Conservation (phyloP, 1,139 yeast genomes). For the Candida buenavistaensis region DNA sequence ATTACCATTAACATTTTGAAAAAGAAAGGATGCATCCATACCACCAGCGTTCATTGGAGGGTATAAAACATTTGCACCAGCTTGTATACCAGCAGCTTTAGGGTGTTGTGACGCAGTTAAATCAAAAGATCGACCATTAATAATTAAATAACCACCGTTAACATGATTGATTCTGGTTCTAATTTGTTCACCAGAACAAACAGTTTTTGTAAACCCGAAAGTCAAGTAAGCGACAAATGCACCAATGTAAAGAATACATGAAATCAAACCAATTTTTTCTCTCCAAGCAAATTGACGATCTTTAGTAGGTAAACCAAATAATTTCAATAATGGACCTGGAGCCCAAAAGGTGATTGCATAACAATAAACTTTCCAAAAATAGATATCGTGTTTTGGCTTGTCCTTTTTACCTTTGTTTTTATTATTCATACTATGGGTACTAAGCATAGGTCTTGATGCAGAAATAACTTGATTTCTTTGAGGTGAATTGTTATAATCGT, state of each 20-base stretch:
- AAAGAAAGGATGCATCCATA: slow-evolving; percentile 80
- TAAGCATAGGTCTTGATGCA: slow-evolving; percentile 10
- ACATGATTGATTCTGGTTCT: slow-evolving; percentile 64
- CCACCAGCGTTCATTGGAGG: slow-evolving; percentile 92
- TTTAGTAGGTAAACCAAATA: slow-evolving; percentile 76
- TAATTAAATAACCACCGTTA: slow-evolving; percentile 59
- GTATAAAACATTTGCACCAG: slow-evolving; percentile 68
- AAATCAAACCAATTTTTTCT: slow-evolving; percentile 84
- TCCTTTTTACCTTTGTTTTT: slow-evolving; percentile 11
- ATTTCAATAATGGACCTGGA: slow-evolving; percentile 67
- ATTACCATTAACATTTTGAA: slow-evolving; percentile 94
- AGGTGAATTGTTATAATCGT: slow-evolving; percentile 23
- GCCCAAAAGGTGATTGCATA: slow-evolving; percentile 87
- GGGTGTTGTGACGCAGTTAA: slow-evolving; percentile 75
- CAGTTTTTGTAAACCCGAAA: slow-evolving; percentile 87
- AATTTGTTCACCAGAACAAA: slow-evolving; percentile 55
- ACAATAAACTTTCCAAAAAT: slow-evolving; percentile 84
- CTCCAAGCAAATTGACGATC: slow-evolving; percentile 96
- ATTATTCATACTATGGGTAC: too few relatives aligned
- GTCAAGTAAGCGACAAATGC: slow-evolving; percentile 82
- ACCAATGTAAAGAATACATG: slow-evolving; percentile 73
- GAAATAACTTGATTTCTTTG: slow-evolving; percentile 28
- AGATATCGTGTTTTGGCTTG: slow-evolving; percentile 33
- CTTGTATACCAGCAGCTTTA: slow-evolving; percentile 70
- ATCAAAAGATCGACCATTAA: slow-evolving; percentile 81